Conservation (phyloP, 2,329 filamentous ascomycete genomes). For the Aureobasidium leucospermi region DNA sequence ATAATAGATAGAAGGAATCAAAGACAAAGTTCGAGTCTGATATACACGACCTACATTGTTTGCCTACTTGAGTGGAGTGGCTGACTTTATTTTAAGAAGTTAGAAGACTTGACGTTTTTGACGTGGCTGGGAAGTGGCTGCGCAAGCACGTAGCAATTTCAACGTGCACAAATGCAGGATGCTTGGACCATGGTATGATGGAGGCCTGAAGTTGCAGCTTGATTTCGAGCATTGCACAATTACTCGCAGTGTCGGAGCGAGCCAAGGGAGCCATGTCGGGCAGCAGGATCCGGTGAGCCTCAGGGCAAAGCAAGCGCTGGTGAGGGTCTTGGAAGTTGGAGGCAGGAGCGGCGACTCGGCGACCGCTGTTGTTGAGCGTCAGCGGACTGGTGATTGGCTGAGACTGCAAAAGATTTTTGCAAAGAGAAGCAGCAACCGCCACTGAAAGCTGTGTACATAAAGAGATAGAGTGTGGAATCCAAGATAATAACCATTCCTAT, state of each 20-base stretch:
- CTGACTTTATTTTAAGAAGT: background rate
- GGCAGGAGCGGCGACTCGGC: background rate
- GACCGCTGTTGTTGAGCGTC: slow-evolving; percentile 7
- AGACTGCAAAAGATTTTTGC: background rate
- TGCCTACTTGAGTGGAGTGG: background rate
- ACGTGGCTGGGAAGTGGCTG: slow-evolving; percentile 13
- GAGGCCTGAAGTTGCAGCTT: background rate
- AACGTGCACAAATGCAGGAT: slow-evolving; percentile 7
- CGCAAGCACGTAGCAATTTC: background rate
- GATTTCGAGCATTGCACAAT: background rate
- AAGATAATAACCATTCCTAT: background rate
- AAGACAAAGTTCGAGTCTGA: background rate
- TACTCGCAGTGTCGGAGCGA: background rate
- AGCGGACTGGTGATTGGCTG: slow-evolving; percentile 4
- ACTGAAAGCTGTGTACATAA: background rate
- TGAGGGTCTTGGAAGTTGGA: background rate
- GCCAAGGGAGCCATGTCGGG: background rate
- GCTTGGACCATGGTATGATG: background rate
- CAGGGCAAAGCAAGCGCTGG: background rate
- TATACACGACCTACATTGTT: slow-evolving; percentile 5
- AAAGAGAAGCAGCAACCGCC: background rate
- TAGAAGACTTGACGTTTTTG: background rate
- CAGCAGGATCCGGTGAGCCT: background rate
- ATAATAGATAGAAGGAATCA: background rate
- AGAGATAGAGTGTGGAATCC: background rate